Conservation (phyloP, 345 rosid genomes). For the Eutrema japonicum region DNA sequence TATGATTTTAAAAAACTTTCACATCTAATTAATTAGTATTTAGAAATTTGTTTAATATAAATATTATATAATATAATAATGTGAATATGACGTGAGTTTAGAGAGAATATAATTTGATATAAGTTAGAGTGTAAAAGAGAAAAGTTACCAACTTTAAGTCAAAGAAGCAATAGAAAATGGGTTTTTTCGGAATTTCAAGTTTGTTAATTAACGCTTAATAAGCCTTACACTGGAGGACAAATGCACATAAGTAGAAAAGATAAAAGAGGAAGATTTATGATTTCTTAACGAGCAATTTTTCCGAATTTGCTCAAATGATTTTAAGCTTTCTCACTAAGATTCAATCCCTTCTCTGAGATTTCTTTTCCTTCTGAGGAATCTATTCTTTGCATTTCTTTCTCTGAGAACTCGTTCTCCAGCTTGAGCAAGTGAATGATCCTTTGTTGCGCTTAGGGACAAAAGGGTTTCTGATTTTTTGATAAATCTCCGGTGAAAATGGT, state of each 20-base stretch:
- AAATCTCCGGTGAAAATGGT: conserved; percentile 39
- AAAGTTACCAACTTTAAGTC: conserved; percentile 38
- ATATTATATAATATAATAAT: conserved; percentile 1
- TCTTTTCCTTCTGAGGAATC: conserved; percentile 1
- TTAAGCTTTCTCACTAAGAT: conserved; percentile 50
- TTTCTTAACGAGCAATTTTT: conserved; percentile 45
- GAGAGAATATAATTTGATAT: conserved; percentile 19
- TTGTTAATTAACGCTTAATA: conserved; percentile 22
- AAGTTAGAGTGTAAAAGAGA: conserved; percentile 26
- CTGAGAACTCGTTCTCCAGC: conserved; percentile 26
- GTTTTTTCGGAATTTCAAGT: not conserved
- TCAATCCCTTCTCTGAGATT: conserved; percentile 2
- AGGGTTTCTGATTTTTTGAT: conserved; percentile 39
- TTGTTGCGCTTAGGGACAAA: conserved; percentile 50
- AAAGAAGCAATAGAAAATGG: conserved; percentile 29
- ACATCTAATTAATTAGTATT: not conserved
- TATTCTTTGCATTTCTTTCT: conserved; percentile 20
- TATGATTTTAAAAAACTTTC: not conserved
- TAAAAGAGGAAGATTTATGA: conserved; percentile 46
- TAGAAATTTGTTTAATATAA: not conserved
- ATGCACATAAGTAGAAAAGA: conserved; percentile 23
- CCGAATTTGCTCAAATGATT: conserved; percentile 41
- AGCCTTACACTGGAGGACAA: conserved; percentile 4
- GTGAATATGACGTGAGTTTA: conserved; percentile 25
- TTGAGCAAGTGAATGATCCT: conserved; percentile 47